Evolutionary conservation across 805 yeast species (phyloP), one percentile per base, ranked within the genome.

Genomic region (Candida koratica): DNA sequence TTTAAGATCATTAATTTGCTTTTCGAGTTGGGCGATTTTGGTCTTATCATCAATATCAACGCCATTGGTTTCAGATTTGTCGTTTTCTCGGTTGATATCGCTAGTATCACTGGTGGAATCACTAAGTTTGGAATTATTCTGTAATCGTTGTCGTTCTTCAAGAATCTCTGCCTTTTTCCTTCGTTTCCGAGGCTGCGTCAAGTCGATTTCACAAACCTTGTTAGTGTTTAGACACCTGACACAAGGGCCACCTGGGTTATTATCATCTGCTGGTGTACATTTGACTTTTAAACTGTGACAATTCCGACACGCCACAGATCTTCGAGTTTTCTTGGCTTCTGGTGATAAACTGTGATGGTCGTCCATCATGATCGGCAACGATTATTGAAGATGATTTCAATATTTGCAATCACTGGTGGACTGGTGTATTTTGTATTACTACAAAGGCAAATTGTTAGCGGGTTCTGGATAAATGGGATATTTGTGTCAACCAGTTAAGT

Each of bases 261-360:
- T 49, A 26, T 67, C 56, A 51, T 80, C 80, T 1, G 81, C 66
- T 0, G 95, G 93, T 6, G 82, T 77, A 58, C 97, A 88, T 47
- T 82, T 78, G 22, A 88, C 96, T 52, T 88, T 88, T 34, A 86
- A 68, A 0, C 84, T 56, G 49, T 90, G 95, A 53, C 97, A 88
- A n/a, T 76, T 65, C 44, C 73, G 76, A 54, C 85, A 79, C 1
- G 84, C 84, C 10, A 75, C 77, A 0, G 80, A 58, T 32, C 79
- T 48, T 37, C 78, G 51, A 4, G 42, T 39, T n/a, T 42, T 37
- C 12, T 29, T 29, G 15, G 12, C 20, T 10, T 29, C 32, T 4
- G 32, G 32, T 3, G 32, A 29, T n/a, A 6, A 5, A 19, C 25
- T 29, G n/a, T 24, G 13, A 28, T 28, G 17, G 17, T 5, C 13